Base-by-base conservation (phyloP, 768 basidiomycete genomes). In the Leucosporidium creatinivorum region DNA sequence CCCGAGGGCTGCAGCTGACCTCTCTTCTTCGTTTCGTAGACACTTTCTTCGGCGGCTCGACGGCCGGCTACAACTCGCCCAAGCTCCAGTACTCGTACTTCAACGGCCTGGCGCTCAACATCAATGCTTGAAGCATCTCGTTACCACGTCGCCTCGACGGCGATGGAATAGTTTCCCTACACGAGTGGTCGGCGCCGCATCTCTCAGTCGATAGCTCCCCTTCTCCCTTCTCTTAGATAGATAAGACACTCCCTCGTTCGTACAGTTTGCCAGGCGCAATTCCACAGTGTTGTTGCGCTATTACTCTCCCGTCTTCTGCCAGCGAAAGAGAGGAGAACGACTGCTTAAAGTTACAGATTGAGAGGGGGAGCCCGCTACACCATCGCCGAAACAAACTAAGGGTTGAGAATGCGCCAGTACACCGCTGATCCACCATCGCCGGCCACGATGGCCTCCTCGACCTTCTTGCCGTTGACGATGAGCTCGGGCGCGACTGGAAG, bases 371-470 rank as follows among this genome's bases (percentile, higher is more conserved):
- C 39, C 15, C 13, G 39, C 39, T 44, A 44, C 39, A 44, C 15
- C 39, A 17, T 44, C 39, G 39, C 33, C n/a, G 58, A 56, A 19
- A n/a, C n/a, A n/a, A 26, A 23, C 62, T 52, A 68, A 17, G 65
- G 66, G 50, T 64, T 58, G 18, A 77, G 58, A n/a, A 79, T 76
- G 70, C 78, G 78, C 75, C 78, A 79, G 63, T 79, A 81, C 25
- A 80, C 74, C 7, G 76, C 78, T 10, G 76, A 77, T 5, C 76
- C 76, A 39, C 77, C 78, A 28, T 76, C 78, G 0, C 79, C 80
- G 7, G 79, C 77, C 48, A 76, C 74, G 30, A 79, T 74, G 0
- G 74, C 75, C 68, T 80, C 78, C 62, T 79, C 78, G 23, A 77
- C 76, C 50, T 69, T 70, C 26, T 74, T 73, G 30, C 77, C 69